These are phyloP conservation scores for Lactifluus echinatus DNA, from an alignment of 768 basidiomycete species.

Conservation along the genomic window DNA sequence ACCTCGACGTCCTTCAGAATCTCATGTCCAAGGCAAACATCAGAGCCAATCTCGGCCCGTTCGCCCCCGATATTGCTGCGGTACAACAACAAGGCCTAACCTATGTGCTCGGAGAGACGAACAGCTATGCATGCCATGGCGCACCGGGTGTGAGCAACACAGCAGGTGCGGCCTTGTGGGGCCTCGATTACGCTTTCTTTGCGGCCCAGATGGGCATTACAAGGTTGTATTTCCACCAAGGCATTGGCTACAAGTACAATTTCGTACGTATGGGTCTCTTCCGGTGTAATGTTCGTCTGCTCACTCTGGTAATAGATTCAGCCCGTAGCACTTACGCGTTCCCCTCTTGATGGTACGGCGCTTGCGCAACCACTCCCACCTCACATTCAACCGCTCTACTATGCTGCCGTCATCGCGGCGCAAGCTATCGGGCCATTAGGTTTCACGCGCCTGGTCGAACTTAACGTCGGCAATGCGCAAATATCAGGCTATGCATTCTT, in stretches of 20 bases:
- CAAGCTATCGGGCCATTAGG: slow-evolving; percentile 48
- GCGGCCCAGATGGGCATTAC: slow-evolving; percentile 48
- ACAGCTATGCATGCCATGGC: slow-evolving; percentile 33
- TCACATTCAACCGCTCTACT: slow-evolving; percentile 60
- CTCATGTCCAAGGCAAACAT: slow-evolving; percentile 58
- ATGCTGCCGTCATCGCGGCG: slow-evolving; percentile 51
- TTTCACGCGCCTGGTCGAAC: slow-evolving; percentile 36
- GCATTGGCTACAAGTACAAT: slow-evolving; percentile 65
- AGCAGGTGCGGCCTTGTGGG: slow-evolving; percentile 64
- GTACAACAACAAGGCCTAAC: slow-evolving; percentile 37
- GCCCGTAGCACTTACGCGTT: slow-evolving; percentile 48
- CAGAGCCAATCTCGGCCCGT: slow-evolving; percentile 42
- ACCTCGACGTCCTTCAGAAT: slow-evolving; percentile 44
- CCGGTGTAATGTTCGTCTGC: not conserved
- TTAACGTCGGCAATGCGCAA: slow-evolving; percentile 37
- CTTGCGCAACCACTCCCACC: slow-evolving; percentile 43
- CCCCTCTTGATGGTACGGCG: slow-evolving; percentile 45
- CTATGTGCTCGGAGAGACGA: slow-evolving; percentile 44
- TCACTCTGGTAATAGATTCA: slow-evolving; percentile 43
- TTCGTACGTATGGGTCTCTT: slow-evolving; percentile 30
- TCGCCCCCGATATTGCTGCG: slow-evolving; percentile 45
- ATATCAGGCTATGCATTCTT: slow-evolving; percentile 58
- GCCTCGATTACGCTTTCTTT: slow-evolving; percentile 54
- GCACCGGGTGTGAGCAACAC: slow-evolving; percentile 54
- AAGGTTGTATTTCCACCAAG: slow-evolving; percentile 54